Evolutionary conservation across 179 eudicot species (phyloP).

Genomic region (Beta macrorhiza): DNA sequence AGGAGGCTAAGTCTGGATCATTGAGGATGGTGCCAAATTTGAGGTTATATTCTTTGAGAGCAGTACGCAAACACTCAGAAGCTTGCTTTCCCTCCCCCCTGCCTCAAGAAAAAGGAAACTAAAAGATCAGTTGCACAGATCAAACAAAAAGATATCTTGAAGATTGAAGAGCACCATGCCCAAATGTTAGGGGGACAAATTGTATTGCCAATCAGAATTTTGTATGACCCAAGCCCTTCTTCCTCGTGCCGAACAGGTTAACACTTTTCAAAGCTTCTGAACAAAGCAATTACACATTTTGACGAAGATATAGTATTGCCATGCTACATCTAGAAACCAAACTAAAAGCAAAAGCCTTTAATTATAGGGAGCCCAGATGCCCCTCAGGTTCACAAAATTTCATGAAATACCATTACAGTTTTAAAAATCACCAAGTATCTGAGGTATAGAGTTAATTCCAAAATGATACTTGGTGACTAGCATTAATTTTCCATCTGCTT

Average conservation of each 20-base stretch:
- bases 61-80: slow-evolving; percentile 81
- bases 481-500: too few relatives aligned
- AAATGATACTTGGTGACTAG: neutral
- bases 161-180: slow-evolving; percentile 1
- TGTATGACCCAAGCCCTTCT: neutral
- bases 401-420: too few relatives aligned
- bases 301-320: neutral
- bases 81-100: slow-evolving; percentile 96
- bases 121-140: slow-evolving; percentile 14
- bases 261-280: neutral
- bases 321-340: neutral
- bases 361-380: too few relatives aligned
- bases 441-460: too few relatives aligned
- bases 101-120: slow-evolving; percentile 36
- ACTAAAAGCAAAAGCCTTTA: neutral
- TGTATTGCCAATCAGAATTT: neutral
- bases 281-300: neutral
- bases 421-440: too few relatives aligned
- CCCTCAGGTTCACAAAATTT: too few relatives aligned
- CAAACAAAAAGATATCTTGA: neutral
- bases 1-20: slow-evolving; percentile 98
- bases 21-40: slow-evolving; percentile 95
- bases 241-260: neutral
- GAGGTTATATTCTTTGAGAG: slow-evolving; percentile 78
- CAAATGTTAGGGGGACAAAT: neutral